phyloP scores from a whole-genome alignment of 768 basidiomycete species.

The Tremella mesenterica region DNA sequence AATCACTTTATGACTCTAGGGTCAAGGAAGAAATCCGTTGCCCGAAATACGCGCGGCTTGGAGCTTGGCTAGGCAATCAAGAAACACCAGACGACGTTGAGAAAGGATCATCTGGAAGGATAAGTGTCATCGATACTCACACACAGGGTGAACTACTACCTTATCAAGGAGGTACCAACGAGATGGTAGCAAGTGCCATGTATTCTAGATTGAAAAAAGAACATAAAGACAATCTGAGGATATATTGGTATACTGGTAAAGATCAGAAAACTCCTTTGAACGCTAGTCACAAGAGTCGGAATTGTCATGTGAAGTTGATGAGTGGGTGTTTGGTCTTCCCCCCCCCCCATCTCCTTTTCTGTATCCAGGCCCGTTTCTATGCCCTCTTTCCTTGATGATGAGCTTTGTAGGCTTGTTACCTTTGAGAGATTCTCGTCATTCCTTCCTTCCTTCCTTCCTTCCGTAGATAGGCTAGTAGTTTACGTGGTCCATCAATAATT shows the following conservation, averaged over 20 bases:
- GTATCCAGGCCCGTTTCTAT: background rate
- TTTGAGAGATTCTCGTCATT: no score
- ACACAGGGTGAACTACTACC: conserved; percentile 53
- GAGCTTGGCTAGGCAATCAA: no score
- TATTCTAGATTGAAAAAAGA: conserved; percentile 49
- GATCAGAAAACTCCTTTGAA: conserved; percentile 57
- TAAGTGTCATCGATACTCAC: background rate
- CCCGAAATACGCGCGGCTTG: no score
- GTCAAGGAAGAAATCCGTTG: no score
- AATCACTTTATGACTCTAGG: no score
- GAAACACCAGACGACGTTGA: no score
- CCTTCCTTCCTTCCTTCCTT: no score
- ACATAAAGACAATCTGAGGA: conserved; percentile 48
- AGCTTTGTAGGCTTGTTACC: background rate
- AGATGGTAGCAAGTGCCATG: conserved; percentile 55
- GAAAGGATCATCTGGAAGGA: no score
- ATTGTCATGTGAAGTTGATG: conserved; percentile 51
- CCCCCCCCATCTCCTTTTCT: background rate
- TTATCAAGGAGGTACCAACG: conserved; percentile 61
- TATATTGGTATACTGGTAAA: conserved; percentile 52
- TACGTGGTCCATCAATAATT: no score
- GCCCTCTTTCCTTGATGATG: background rate
- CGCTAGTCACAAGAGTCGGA: conserved; percentile 56
- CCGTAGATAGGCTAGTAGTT: no score
- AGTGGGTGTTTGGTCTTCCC: conserved; percentile 9